Conservation (phyloP, 352 stramenopile species). For the Phytophthora fragariaefolia region DNA sequence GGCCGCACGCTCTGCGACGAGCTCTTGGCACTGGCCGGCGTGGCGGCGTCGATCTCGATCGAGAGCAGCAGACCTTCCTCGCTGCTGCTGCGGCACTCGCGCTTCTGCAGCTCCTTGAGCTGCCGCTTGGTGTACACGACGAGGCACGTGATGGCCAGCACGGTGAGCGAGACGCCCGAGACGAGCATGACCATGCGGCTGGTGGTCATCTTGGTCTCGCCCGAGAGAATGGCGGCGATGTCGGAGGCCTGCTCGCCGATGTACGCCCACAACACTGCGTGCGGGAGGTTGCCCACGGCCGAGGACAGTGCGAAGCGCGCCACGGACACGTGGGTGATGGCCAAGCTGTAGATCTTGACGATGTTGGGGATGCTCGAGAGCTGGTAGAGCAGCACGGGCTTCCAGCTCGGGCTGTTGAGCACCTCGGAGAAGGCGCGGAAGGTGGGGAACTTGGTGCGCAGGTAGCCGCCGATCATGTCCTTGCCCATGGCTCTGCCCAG, state of each 20-base stretch:
- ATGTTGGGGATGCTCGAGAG: constrained; percentile 82
- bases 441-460: constrained; percentile 63
- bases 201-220: constrained; percentile 53
- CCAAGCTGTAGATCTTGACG: constrained; percentile 82
- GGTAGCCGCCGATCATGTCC: constrained; percentile 64
- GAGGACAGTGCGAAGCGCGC: constrained; percentile 66
- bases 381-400: constrained; percentile 80
- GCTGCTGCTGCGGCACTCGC: constrained; percentile 57
- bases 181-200: constrained; percentile 54
- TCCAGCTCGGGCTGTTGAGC: constrained; percentile 72
- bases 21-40: constrained; percentile 17
- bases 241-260: constrained; percentile 75
- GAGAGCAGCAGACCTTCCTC: constrained; percentile 51
- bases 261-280: constrained; percentile 76
- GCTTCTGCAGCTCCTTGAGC: constrained; percentile 64
- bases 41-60: constrained; percentile 38
- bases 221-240: constrained; percentile 62
- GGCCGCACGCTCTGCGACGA: constrained; percentile 22
- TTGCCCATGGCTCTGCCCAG: constrained; percentile 64
- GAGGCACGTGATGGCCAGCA: constrained; percentile 59
- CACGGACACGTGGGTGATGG: constrained; percentile 71
- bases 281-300: constrained; percentile 56
- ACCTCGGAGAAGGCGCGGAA: constrained; percentile 76
- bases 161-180: constrained; percentile 50
- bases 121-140: constrained; percentile 74